Evolutionary conservation across 768 basidiomycete genomes (phyloP), one percentile per base, ranked within the genome.

Genomic region (Boletus eberwhitei): DNA sequence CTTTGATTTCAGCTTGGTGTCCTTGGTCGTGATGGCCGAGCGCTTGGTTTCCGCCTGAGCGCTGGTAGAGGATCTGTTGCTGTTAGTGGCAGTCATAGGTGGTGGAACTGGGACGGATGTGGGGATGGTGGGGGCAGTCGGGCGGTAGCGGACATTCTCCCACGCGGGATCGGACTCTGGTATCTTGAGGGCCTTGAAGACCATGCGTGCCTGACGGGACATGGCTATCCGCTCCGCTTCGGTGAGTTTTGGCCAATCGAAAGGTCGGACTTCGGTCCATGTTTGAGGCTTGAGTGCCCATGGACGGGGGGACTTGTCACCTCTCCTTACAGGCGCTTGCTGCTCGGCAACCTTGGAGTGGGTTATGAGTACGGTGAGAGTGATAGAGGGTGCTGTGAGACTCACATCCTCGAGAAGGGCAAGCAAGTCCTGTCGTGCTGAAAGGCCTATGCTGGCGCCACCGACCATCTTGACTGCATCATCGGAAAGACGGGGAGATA

Each of bases 201-300:
- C 77, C 16, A 71, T 57, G 43, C 84, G 77, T 2, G 82, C 85
- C 29, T 75, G 72, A 38, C 80, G 77, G 8, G 81, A 76, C 66
- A 89, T 72, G n/a, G 55, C 61, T 8, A 70, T 72, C 5, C 80
- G 77, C 42, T 84, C 80, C 2, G 71, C 46, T 29, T 80, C 78
- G 3, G 73, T 72, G 26, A 86, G 73, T 29, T 73, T 73, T 1
- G 76, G 72, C 77, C 80, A 87, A 57, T 83, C 85, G 53, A 77
- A 83, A 0, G 88, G 88, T 7, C 86, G 82, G 24, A 89, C 84
- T 62, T 90, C 84, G 34, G 74, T 74, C 87, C 88, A 90, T 3
- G 80, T 72, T 19, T 69, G 63, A 22, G 76, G 70, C 58, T 82
- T 86, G 55, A 89, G 79, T 32, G 71, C 63, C 77, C 85, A 90